Percentiles rank a stretch among this genome's conserved stretches.
phyloP scores from a whole-genome alignment of 257 asterid genomes.

The Vinca minor region DNA sequence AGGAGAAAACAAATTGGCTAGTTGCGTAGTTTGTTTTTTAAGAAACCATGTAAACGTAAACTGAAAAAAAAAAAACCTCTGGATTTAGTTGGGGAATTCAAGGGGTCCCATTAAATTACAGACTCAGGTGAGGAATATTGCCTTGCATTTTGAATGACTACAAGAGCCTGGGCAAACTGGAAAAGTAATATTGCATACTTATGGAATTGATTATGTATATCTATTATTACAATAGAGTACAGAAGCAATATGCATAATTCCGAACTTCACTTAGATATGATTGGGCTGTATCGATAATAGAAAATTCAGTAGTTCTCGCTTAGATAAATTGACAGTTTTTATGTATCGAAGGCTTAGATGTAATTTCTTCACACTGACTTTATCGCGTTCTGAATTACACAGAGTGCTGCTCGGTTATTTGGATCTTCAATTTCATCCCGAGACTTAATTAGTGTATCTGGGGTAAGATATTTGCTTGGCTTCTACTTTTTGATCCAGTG shows the following conservation, averaged over 20 bases:
- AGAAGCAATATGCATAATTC: no score
- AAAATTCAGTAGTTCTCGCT: no score
- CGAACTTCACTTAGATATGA: no score
- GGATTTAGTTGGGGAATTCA: background rate
- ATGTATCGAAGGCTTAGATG: background rate
- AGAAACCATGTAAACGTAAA: background rate
- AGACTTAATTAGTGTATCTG: constrained; percentile 78
- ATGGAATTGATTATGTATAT: no score
- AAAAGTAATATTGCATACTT: background rate
- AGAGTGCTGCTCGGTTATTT: constrained; percentile 96
- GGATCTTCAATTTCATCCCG: constrained; percentile 82
- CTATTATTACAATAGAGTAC: no score
- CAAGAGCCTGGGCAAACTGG: background rate
- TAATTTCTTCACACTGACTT: background rate
- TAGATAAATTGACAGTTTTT: background rate
- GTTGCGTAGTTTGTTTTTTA: background rate
- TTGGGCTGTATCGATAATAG: no score
- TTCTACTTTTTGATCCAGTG: background rate
- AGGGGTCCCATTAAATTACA: background rate
- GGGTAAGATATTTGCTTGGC: constrained; percentile 48
- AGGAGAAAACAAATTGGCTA: background rate
- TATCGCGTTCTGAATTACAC: constrained; percentile 25
- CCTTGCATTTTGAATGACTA: background rate
- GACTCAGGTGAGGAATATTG: background rate
- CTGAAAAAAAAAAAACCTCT: background rate